A percentile compares a stretch with the other conserved stretches of the same genome.
Evolutionary conservation across 1,139 yeast genomes (phyloP).

Genomic region (Pichia sp.): DNA sequence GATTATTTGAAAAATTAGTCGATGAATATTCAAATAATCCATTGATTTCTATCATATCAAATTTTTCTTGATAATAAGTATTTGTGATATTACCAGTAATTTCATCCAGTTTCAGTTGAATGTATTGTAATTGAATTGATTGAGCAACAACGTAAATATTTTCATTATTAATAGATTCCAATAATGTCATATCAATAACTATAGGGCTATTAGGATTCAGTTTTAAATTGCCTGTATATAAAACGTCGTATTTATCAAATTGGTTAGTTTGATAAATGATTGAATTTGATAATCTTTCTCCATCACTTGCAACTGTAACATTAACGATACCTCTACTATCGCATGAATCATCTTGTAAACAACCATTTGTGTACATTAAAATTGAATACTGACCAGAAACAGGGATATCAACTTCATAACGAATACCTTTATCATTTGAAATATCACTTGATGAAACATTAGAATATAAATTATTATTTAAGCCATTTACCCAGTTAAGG

Average conservation of each 20-base stretch:
- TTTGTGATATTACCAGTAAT: conserved; percentile 33
- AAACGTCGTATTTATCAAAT: conserved; percentile 69
- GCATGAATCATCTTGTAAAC: conserved; percentile 66
- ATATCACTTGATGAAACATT: conserved; percentile 30
- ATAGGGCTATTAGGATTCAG: conserved; percentile 24
- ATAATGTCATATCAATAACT: conserved; percentile 19
- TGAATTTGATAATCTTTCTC: conserved; percentile 36
- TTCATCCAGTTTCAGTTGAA: conserved; percentile 48
- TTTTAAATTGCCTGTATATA: conserved; percentile 59
- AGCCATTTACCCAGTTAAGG: conserved; percentile 28
- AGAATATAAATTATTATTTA: conserved; percentile 34
- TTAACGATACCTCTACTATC: conserved; percentile 66
- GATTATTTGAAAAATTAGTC: conserved; percentile 50
- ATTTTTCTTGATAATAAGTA: not conserved
- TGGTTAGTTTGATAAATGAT: conserved; percentile 73
- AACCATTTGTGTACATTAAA: conserved; percentile 80
- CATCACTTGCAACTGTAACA: conserved; percentile 52
- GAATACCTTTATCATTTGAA: conserved; percentile 39
- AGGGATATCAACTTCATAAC: conserved; percentile 64
- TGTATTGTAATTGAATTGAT: conserved; percentile 58
- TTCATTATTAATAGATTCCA: conserved; percentile 15
- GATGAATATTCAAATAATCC: conserved; percentile 80
- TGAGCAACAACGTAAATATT: conserved; percentile 58
- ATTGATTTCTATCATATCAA: conserved; percentile 36
- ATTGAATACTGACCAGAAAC: conserved; percentile 72